Evolutionary conservation across 345 rosid species (phyloP), one percentile per base, ranked within the genome.

Genomic region (Kandelia obovata): DNA sequence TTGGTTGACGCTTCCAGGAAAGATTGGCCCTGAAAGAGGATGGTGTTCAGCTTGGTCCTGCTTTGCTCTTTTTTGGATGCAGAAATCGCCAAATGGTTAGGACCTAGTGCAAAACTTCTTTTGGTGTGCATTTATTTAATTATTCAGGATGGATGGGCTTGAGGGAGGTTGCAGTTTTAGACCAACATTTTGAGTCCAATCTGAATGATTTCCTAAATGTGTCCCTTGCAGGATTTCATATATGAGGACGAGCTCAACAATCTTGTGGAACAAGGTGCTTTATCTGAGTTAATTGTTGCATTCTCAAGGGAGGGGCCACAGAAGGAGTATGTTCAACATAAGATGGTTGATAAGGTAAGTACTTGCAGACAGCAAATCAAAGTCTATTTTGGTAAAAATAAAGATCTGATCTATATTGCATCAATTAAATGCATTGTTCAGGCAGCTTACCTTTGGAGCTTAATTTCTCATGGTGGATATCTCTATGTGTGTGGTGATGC

Each of bases 401-500:
- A 25, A 49, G 49, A 0, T 43, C 49, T 43, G 5, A 43, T 13
- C 13, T 15, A 13, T 43, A 43, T 43, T 15, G 4, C 49, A 39
- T 51, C 10, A 46, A 49, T 61, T 27, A 47, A 39, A 7, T 46
- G 31, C 57, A 59, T 58, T 64, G 28, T 59, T 71, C 75, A 76
- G 79, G 79, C 72, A 27, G 72, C 75, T 34, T 23, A 76, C 16
- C 67, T 76, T 26, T 76, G 79, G 79, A 62, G 56, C 39, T 19
- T 71, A 61, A 61, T 76, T 43, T 76, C 75, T 55, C 68, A 62
- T 26, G 72, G 72, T 2, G 75, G 72, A 6, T 76, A 71, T 67
- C n/a, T 76, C n/a, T 76, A 76, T 62, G 79, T 76, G 3, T 76
- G 79, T 61, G 79, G 75, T 66, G 79, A 76, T 76, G 75, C 79